Percentiles rank a stretch among this genome's conserved stretches.
Evolutionary conservation across 2,329 filamentous ascomycete genomes (phyloP).

Genomic region (Trichoderma pleuroti): DNA sequence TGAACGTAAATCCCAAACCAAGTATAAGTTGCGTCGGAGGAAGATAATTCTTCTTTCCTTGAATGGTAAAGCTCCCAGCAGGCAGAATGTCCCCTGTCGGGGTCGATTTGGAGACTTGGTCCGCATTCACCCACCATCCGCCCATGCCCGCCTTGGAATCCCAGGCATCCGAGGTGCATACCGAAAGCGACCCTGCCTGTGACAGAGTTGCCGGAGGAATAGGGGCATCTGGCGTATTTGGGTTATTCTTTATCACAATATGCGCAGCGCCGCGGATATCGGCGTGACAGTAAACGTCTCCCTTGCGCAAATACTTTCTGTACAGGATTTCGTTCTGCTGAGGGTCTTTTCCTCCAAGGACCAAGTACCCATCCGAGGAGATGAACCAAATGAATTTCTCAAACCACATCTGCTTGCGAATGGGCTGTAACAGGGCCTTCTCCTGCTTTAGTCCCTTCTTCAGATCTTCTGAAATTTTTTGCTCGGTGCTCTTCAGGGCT

Average conservation of each 20-base stretch:
- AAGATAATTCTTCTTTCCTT: conserved; percentile 85
- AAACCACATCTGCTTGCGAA: conserved; percentile 87
- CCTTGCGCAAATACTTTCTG: conserved; percentile 76
- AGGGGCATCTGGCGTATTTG: conserved; percentile 71
- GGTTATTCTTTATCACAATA: conserved; percentile 88
- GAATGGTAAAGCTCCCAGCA: conserved; percentile 73
- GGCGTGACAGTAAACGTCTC: conserved; percentile 88
- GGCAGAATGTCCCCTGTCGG: conserved; percentile 76
- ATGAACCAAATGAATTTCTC: conserved; percentile 97
- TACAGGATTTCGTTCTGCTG: conserved; percentile 94
- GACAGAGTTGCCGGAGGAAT: conserved; percentile 88
- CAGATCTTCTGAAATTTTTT: conserved; percentile 80
- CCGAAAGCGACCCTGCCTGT: conserved; percentile 80
- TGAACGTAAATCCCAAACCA: conserved; percentile 84
- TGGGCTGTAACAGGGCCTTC: conserved; percentile 78
- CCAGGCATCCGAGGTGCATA: conserved; percentile 88
- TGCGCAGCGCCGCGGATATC: conserved; percentile 79
- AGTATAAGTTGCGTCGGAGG: conserved; percentile 83
- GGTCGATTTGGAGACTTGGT: conserved; percentile 85
- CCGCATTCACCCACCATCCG: conserved; percentile 90
- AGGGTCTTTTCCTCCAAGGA: conserved; percentile 82
- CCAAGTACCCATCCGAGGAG: conserved; percentile 90
- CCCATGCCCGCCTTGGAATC: conserved; percentile 95
- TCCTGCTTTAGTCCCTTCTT: conserved; percentile 89
- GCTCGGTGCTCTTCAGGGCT: conserved; percentile 84